Percentiles rank a stretch among this genome's conserved stretches.
These are phyloP conservation scores for Penicillium sp. DNA, from an alignment of 2,329 filamentous ascomycete species.

Conservation along the genomic window DNA sequence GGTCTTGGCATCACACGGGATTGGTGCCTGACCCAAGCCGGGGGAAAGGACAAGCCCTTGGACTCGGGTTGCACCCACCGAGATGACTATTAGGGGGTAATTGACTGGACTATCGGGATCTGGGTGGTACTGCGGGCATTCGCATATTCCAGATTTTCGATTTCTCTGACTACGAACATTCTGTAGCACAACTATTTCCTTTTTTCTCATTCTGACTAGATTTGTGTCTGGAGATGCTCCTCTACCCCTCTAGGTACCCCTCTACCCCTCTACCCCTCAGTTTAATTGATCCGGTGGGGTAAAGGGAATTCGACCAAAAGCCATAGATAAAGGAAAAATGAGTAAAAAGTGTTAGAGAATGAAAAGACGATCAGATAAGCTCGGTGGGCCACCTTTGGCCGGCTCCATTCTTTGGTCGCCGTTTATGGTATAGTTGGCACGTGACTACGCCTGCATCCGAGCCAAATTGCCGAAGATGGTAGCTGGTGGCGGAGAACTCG, in stretches of 20 bases:
- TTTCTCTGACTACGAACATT: neutral
- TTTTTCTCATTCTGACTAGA: neutral
- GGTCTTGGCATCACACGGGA: conserved; percentile 5
- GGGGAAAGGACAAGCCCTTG: neutral
- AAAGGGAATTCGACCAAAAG: neutral
- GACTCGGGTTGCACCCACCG: neutral
- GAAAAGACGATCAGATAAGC: conserved; percentile 14
- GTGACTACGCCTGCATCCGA: conserved; percentile 7
- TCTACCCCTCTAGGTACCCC: neutral
- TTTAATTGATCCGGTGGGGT: conserved; percentile 1
- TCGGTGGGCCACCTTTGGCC: neutral
- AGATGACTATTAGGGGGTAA: conserved; percentile 1
- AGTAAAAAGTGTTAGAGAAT: conserved; percentile 10
- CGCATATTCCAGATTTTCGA: neutral
- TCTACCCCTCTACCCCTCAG: conserved; percentile 4
- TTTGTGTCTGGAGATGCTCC: neutral
- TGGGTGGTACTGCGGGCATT: neutral
- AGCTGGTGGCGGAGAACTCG: conserved; percentile 15
- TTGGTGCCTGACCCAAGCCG: conserved; percentile 8
- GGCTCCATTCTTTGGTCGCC: neutral
- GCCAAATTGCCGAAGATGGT: conserved; percentile 9
- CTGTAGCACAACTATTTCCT: neutral
- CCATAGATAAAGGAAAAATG: conserved; percentile 7
- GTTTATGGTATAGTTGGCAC: conserved; percentile 17
- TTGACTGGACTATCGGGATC: neutral